Base-by-base conservation (phyloP, 495 filamentous ascomycete species). In the Massariosphaeria phaeospora region DNA sequence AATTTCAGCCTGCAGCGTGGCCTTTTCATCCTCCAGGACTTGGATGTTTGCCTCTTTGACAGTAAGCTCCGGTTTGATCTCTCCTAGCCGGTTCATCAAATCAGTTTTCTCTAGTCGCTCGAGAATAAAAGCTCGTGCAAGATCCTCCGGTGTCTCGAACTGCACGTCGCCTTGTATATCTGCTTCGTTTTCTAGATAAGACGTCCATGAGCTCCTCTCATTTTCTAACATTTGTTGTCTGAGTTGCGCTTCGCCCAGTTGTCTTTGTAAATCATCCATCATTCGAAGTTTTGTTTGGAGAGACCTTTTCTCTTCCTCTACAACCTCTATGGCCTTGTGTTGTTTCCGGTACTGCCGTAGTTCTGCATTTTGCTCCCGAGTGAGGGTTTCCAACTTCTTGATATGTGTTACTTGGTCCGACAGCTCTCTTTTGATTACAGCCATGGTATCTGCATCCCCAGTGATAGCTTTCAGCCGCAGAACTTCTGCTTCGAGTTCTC, bases 241-340 rank as follows among this genome's bases (percentile, higher is more conserved):
- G 30, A 93, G 76, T 58, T 86, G 78, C 15, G 84, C 77, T 58
- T 95, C 90, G 25, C 79, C 76, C 20, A 96, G 76, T 62, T 95
- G 84, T 15, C 80, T 74, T 50, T 88, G 79, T 11, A 96, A 61
- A 20, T 81, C 78, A 54, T 87, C 81, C 75, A 93, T 84, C 23
- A 85, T 70, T 54, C 86, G 80, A 24, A 99, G 59, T 59, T 81
- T 86, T 43, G 80, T 80, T 66, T 96, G 84, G 46, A 99, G 73
- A 0, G 81, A 79, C 55, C 85, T 78, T 73, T 97, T 97, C 72
- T 99, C 88, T 65, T 99, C 93, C 62, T 97, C 91, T 0, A 96
- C 84, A n/a, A 97, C 78, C 57, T 96, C 89, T 3, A 96, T 82
- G 30, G 84, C 88, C 67, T 87, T 91, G 62, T 88, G 83, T 17